Percentiles rank a stretch among this genome's conserved stretches.
Evolutionary conservation across 202 grass and related monocot genomes (phyloP).

Genomic region (Musa balbisiana): DNA sequence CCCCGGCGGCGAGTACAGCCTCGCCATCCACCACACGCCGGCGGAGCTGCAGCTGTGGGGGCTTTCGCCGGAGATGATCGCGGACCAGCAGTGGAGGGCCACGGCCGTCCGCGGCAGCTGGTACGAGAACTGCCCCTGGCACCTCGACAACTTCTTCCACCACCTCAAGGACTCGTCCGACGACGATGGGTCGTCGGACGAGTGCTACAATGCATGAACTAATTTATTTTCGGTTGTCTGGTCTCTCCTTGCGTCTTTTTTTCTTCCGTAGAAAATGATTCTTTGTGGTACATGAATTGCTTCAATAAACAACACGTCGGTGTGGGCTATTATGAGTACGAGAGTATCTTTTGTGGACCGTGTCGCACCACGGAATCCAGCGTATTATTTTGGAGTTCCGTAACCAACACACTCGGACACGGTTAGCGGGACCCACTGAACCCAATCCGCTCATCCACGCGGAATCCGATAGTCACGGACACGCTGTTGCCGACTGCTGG

Average conservation of each 20-base stretch:
- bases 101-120: conserved; percentile 42
- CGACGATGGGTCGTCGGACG: background rate
- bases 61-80: conserved; percentile 78
- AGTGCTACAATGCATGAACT: background rate
- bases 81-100: conserved; percentile 85
- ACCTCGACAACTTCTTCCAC: conserved; percentile 61
- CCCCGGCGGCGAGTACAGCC: conserved; percentile 74
- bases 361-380: too few relatives aligned
- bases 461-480: background rate
- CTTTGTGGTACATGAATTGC: too few relatives aligned
- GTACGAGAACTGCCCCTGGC: conserved; percentile 55
- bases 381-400: background rate
- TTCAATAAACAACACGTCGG: too few relatives aligned
- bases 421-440: background rate
- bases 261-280: too few relatives aligned
- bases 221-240: too few relatives aligned
- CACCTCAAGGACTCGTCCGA: conserved; percentile 23
- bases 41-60: conserved; percentile 84
- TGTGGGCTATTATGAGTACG: too few relatives aligned
- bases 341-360: too few relatives aligned
- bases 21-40: conserved; percentile 79
- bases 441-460: background rate
- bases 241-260: too few relatives aligned
- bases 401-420: background rate
- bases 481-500: background rate